Evolutionary conservation across 2,329 filamentous ascomycete genomes (phyloP), one percentile per base, ranked within the genome.

Genomic region (Aspergillus ruber): DNA sequence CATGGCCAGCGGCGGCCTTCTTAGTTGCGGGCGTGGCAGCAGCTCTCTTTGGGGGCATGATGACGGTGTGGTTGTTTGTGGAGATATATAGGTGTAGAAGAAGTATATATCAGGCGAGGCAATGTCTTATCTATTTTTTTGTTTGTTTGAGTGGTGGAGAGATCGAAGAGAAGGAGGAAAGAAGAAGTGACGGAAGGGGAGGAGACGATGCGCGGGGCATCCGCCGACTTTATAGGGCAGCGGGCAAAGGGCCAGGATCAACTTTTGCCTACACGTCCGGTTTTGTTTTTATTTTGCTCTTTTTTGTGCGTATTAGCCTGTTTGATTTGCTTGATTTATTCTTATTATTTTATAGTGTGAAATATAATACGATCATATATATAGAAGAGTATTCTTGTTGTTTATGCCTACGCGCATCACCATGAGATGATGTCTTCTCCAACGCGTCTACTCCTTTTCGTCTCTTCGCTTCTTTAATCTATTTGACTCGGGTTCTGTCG

Each of bases 31-130:
- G 21, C 10, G 36, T 59, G 50, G 67, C 65, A 57, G 73, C 61
- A 58, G 74, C 69, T 72, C 83, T 83, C 76, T 85, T 85, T 60
- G 82, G 79, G 77, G 81, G 75, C 83, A 85, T 85, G 62, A 61
- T 74, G 63, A 61, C 36, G 4, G n/a, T 46, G 45, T 46, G 35
- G 40, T 40, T 53, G 51, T 39, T 46, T 43, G 49, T 42, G 36
- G 50, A 39, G 10, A 18, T 21, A 39, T 39, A 39, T 39, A 39
- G 36, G 3, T 35, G 33, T 13, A 21, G 10, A 18, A 15, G 15
- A 39, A 18, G 17, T 18, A 39, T 18, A 18, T 12, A 39, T 17
- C 15, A 39, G 2, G 10, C 8, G 17, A 39, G 10, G 17, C 8
- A 15, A 29, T 29, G 9, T 12, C 25, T 12, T 5, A 29, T 12